Evolutionary conservation across 139 green algal species (phyloP).

Genomic region (Chlorella ohadii): DNA sequence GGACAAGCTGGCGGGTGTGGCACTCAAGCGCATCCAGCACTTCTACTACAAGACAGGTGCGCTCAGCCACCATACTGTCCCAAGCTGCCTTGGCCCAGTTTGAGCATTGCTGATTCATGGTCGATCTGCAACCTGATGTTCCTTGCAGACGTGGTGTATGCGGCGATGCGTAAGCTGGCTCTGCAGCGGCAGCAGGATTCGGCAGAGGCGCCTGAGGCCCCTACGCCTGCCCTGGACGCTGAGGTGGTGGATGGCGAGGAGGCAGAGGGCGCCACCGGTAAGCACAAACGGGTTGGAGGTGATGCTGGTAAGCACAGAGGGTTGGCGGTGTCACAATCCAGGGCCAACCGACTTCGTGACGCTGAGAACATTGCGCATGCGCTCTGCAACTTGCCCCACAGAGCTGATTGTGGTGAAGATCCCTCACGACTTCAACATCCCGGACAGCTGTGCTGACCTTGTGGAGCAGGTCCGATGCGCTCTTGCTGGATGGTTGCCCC

Average conservation of each 20-base stretch:
- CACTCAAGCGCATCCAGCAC: constrained; percentile 93
- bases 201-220: constrained; percentile 29
- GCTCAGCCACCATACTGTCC: too few relatives aligned
- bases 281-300: not conserved
- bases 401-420: constrained; percentile 49
- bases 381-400: too few relatives aligned
- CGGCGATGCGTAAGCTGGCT: constrained; percentile 82
- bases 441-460: constrained; percentile 56
- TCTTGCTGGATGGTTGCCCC: too few relatives aligned
- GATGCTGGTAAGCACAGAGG: too few relatives aligned
- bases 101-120: too few relatives aligned
- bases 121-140: not conserved
- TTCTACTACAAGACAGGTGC: constrained; percentile 95
- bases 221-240: constrained; percentile 32
- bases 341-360: too few relatives aligned
- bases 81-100: too few relatives aligned
- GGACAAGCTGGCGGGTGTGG: constrained; percentile 58
- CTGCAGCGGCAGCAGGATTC: constrained; percentile 66
- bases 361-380: too few relatives aligned
- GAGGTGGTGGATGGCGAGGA: constrained; percentile 62
- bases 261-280: constrained; percentile 59
- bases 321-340: too few relatives aligned
- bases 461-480: constrained; percentile 6
- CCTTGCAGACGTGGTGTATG: constrained; percentile 76
- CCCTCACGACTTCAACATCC: constrained; percentile 79